These are phyloP conservation scores for Starmerella bacillaris DNA, from an alignment of 805 yeast genomes.

Conservation along the genomic window DNA sequence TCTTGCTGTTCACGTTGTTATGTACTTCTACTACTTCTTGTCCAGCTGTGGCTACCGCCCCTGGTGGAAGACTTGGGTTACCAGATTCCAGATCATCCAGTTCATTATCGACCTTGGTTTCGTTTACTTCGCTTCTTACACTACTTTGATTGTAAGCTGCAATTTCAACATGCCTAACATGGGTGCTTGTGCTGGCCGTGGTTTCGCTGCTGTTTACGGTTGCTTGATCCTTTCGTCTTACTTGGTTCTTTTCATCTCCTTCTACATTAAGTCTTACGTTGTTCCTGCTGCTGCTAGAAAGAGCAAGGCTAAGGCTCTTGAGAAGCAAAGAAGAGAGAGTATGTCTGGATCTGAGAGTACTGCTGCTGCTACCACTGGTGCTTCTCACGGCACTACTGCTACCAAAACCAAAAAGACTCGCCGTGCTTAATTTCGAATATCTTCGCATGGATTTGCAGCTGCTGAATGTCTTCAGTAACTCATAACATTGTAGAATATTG, in stretches of 20 bases:
- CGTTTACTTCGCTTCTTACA: constrained; percentile 85
- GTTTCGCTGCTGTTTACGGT: constrained; percentile 83
- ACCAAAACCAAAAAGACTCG: background rate
- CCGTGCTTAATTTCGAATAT: background rate
- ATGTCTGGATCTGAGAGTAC: constrained; percentile 1
- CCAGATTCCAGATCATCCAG: constrained; percentile 87
- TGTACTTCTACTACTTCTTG: constrained; percentile 95
- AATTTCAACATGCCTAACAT: constrained; percentile 47
- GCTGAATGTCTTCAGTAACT: too few species aligned
- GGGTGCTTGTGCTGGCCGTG: constrained; percentile 84
- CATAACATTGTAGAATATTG: too few species aligned
- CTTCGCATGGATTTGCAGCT: too few species aligned
- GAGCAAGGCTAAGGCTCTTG: constrained; percentile 7
- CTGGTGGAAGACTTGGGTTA: constrained; percentile 99
- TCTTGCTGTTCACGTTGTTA: constrained; percentile 81
- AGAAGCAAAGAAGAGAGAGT: background rate
- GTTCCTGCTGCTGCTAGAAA: constrained; percentile 19
- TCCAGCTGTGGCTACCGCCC: constrained; percentile 85
- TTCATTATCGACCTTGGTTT: constrained; percentile 75
- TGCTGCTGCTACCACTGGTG: constrained; percentile 1
- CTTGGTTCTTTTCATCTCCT: constrained; percentile 74
- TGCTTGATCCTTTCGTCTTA: constrained; percentile 75
- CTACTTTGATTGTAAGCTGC: constrained; percentile 64
- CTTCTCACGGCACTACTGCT: constrained; percentile 1
- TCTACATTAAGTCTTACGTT: constrained; percentile 76